phyloP scores from a whole-genome alignment of 129 eudicot species.

The sunflower (Helianthus annuus) region DNA sequence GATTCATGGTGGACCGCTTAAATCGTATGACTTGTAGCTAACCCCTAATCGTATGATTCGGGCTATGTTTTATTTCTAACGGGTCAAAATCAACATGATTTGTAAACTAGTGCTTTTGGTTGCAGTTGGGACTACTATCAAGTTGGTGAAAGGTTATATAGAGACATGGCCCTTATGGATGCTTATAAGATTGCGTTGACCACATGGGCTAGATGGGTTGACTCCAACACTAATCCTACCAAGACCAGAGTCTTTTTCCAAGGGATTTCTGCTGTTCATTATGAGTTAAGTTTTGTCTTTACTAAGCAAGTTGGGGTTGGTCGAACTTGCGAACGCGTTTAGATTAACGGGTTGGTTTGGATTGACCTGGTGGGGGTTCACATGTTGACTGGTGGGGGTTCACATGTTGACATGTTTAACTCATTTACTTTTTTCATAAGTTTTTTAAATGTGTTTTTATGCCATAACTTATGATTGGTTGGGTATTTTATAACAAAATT shows the following conservation, averaged over 20 bases:
- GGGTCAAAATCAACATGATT: neutral
- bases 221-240: conserved; percentile 46
- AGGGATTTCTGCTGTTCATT: conserved; percentile 76
- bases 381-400: too few relatives aligned
- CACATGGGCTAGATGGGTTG: conserved; percentile 82
- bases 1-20: conserved; percentile 57
- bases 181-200: conserved; percentile 62
- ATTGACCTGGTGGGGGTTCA: too few relatives aligned
- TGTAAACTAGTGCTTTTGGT: conserved; percentile 17
- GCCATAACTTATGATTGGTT: too few relatives aligned
- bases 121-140: conserved; percentile 75
- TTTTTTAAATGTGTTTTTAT: too few relatives aligned
- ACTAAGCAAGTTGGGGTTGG: neutral
- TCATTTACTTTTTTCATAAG: too few relatives aligned
- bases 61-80: conserved; percentile 1
- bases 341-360: too few relatives aligned
- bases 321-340: too few relatives aligned
- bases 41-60: neutral
- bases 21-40: conserved; percentile 42
- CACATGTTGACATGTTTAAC: too few relatives aligned
- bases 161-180: conserved; percentile 64
- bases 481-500: too few relatives aligned
- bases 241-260: conserved; percentile 74
- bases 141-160: conserved; percentile 45
- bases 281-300: conserved; percentile 38